A percentile compares a stretch with the other conserved stretches of the same genome.
phyloP scores from a whole-genome alignment of 345 rosid species.

The Boechera divaricarpa region DNA sequence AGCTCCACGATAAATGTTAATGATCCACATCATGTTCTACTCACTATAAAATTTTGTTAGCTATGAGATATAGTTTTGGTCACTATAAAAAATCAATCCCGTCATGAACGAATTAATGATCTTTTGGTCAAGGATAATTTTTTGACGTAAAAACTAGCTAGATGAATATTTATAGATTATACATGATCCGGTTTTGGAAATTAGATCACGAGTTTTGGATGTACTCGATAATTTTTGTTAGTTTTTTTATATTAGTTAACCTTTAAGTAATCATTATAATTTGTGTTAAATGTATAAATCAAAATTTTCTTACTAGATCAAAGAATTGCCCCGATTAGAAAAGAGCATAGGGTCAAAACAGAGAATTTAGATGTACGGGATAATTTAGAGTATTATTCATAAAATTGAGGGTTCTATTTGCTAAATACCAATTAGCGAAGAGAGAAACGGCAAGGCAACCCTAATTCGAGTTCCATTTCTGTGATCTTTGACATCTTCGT shows the following conservation, averaged over 20 bases:
- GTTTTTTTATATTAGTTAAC: no score
- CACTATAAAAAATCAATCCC: background rate
- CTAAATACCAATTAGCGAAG: slow-evolving; percentile 1
- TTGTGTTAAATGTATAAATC: background rate
- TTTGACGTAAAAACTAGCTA: background rate
- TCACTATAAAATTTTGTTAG: background rate
- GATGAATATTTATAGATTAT: background rate
- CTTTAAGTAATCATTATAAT: background rate
- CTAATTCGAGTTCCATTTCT: slow-evolving; percentile 37
- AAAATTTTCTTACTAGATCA: no score
- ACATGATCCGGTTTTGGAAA: background rate
- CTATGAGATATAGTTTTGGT: background rate
- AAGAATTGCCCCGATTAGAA: background rate
- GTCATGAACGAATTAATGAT: background rate
- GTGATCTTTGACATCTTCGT: slow-evolving; percentile 27
- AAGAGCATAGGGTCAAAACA: no score
- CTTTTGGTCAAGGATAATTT: background rate
- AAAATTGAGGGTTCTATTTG: slow-evolving; percentile 4
- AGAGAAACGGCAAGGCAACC: slow-evolving; percentile 30
- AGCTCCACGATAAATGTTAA: background rate
- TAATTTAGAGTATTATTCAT: background rate
- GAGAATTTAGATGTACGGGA: background rate
- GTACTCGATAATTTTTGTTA: no score
- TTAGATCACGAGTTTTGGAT: background rate
- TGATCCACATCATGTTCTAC: background rate